Evolutionary conservation across 768 basidiomycete species (phyloP), one percentile per base, ranked within the genome.

Genomic region (Leccinum arenicola): DNA sequence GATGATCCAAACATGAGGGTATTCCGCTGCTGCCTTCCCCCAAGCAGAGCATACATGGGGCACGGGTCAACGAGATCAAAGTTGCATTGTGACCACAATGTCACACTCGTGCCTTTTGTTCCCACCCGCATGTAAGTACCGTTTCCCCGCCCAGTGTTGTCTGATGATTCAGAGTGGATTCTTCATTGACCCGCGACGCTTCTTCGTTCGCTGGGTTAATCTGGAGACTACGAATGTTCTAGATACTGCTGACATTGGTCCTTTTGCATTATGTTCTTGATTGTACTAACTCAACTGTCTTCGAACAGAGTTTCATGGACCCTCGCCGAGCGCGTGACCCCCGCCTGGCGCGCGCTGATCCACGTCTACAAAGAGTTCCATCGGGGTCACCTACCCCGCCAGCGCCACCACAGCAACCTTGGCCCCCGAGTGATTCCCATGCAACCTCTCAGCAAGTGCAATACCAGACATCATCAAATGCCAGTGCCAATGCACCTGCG

Each of bases 91-190:
- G 67, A 68, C 67, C 31, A 23, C 54, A 60, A 63, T 61, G 35
- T 31, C 38, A n/a, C 23, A 33, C 12, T 52, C 23, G 23, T 35
- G 27, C 19, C 54, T 29, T 40, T 49, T 56, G 15, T 53, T 49
- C 40, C 31, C 38, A 50, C 64, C 33, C 10, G 2, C 52, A 23
- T 31, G 72, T 76, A 43, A 72, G 70, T 58, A 55, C 61, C 23
- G 10, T 53, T 64, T 53, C 57, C 8, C 8, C 35, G 52, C 45
- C 36, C 40, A 1, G 43, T 60, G 36, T 36, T 21, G 65, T 33
- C 71, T 73, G 91, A 93, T 93, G 89, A 93, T 84, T 89, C 87
- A 89, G 91, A 93, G 91, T 93, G 91, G 91, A 91, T 86, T 77
- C 91, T 87, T 75, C 73, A 88, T 83, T 77, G 80, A 92, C 84